Base-by-base conservation (phyloP, 306 rosid species). In the Sphenostylis stenocarpa region DNA sequence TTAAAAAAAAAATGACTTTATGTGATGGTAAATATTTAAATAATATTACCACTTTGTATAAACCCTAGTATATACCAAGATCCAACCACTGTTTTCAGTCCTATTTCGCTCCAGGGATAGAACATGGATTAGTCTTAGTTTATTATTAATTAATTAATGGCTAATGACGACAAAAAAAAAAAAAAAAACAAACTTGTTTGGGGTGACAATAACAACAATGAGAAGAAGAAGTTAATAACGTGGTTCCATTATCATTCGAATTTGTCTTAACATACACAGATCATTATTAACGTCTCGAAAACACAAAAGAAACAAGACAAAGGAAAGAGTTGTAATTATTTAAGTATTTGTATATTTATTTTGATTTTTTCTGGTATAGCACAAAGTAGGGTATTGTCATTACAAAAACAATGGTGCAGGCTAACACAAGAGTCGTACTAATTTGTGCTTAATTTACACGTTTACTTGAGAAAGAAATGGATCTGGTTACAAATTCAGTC, bases 281-380 rank as follows among this genome's bases (percentile, higher is more conserved):
- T 51, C 47, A 73, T 74, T 23, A 9, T n/a, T 21, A 3, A 52
- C 4, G 70, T 47, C 33, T 66, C 11, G 29, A 64, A 20, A 41
- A 72, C 63, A 60, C 44, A 43, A 53, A 64, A 74, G 47, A 53
- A 74, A 52, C 19, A 23, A 3, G 71, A 84, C 68, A 75, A 75
- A 19, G 28, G 28, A 65, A 69, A 31, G 12, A 34, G 36, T 26
- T 33, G 51, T 7, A 44, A 14, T 44, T 31, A 38, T 75, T 75
- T 75, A 31, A n/a, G 58, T 26, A 3, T 29, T 15, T 28, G 17
- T 34, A 52, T 21, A 41, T 33, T n/a, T 34, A 75, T 61, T 28
- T 62, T 5, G 28, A n/a, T n/a, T 28, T 13, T 34, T 26, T 3
- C 23, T 52, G 71, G 55, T 67, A 58, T 53, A 61, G 10, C 19